Evolutionary conservation across 768 basidiomycete genomes (phyloP), one percentile per base, ranked within the genome.

Genomic region (Suillus sp.): DNA sequence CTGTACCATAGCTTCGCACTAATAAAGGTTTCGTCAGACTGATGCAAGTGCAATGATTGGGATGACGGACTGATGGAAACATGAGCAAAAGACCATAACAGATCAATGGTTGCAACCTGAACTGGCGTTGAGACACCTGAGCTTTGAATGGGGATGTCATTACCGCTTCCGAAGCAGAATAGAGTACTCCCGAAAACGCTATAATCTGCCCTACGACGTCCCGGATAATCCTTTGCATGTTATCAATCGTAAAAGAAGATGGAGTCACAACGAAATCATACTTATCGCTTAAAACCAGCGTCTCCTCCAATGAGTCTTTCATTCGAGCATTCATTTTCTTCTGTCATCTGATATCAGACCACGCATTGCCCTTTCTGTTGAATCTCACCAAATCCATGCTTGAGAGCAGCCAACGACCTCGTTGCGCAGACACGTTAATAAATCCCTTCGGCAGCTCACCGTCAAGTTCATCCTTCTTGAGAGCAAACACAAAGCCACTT

Each of bases 131-230:
- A 20, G n/a, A 35, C 67, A 38, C 7, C 20, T 59, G 25, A 45
- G 7, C 7, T 1, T 13, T 53, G 7, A 27, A 22, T 9, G 13
- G 57, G 42, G 42, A 8, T 27, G 66, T 13, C 11, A 27, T 27
- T 66, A 94, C 92, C 27, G 94, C 94, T 78, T 99, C 97, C 0
- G 93, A 92, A 8, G 91, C 91, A 63, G 92, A 91, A 78, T 96
- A 96, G 30, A 99, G 78, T 45, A 86, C 89, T 30, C 93, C 90
- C 45, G 95, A 83, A 62, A 92, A 80, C 0, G 78, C 78, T 1
- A 96, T 69, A 55, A 98, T 85, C 53, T 89, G 84, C 0, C 80
- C 79, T 2, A 93, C 84, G 30, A 99, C 79, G 48, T 91, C 89
- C 65, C 90, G 84, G 51, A 98, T 88, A 57, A 95, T 89, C 65